These are phyloP conservation scores for Astrothelium macrocarpum DNA, from an alignment of 495 filamentous ascomycete species.

Conservation along the genomic window DNA sequence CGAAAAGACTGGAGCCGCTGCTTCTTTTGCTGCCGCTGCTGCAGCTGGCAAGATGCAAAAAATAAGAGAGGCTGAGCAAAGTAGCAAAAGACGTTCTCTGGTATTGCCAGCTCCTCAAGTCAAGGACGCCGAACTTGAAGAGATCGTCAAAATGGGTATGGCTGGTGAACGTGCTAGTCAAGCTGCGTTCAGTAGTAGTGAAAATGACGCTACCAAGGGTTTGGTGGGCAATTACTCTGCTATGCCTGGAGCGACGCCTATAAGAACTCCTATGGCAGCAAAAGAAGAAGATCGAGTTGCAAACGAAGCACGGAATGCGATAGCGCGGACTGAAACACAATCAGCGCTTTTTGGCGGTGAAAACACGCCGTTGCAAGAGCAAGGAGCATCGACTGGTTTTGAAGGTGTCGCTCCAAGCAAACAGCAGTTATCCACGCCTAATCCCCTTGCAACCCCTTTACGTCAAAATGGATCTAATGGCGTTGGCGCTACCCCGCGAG, in stretches of 20 bases:
- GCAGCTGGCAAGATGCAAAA: conserved; percentile 94
- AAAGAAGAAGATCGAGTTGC: conserved; percentile 90
- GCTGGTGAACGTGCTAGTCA: conserved; percentile 78
- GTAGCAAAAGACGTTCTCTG: conserved; percentile 76
- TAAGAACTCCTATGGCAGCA: conserved; percentile 81
- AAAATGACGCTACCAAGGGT: conserved; percentile 77
- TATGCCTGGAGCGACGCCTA: conserved; percentile 74
- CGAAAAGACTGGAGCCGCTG: conserved; percentile 68
- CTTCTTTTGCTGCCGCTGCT: conserved; percentile 74
- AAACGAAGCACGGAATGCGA: conserved; percentile 92
- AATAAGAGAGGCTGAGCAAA: conserved; percentile 91
- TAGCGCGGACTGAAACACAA: conserved; percentile 85
- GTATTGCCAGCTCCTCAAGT: conserved; percentile 83
- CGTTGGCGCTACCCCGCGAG: conserved; percentile 61
- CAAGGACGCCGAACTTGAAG: conserved; percentile 82
- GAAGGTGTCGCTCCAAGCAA: conserved; percentile 74
- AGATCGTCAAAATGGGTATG: conserved; percentile 98
- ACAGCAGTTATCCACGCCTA: conserved; percentile 78
- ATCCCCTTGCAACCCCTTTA: conserved; percentile 88
- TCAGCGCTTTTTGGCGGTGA: conserved; percentile 93
- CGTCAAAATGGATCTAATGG: conserved; percentile 54
- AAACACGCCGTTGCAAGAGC: conserved; percentile 70
- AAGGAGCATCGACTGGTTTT: conserved; percentile 73
- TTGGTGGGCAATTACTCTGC: conserved; percentile 75
- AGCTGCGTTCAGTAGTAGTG: conserved; percentile 62